Evolutionary conservation across 495 filamentous ascomycete species (phyloP), one percentile per base, ranked within the genome.

Genomic region (Penicillium diatomitis): DNA sequence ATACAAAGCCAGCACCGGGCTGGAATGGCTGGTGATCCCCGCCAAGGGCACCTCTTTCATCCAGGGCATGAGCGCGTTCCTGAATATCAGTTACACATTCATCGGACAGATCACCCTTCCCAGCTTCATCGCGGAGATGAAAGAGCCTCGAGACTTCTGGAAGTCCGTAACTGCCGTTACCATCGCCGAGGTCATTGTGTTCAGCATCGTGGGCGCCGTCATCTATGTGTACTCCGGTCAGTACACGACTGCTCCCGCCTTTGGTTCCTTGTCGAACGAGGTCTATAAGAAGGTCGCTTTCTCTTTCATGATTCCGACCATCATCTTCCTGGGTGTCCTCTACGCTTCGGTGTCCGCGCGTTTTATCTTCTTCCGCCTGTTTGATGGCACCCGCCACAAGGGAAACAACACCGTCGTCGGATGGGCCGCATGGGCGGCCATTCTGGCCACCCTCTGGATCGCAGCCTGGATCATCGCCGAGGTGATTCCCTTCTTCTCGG

Each of bases 91-190:
- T 65, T 95, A 92, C 65, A 95, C 88, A 5, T 92, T 95, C 66
- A 92, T 95, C 53, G 88, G 88, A 4, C 88, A 95, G 62, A 95
- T 95, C 63, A 95, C 88, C 0, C 73, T 95, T 28, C 88, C 88
- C 3, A 87, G 82, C 56, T 95, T 95, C 71, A 95, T 95, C 53
- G 88, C 88, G 4, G 88, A 95, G 62, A 95, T 95, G 88, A 82
- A 80, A 60, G 78, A 92, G 34, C 88, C 88, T 0, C 76, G 74
- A 48, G 88, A 95, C 53, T 95, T 95, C 63, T 88, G 87, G 60
- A 94, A 94, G 65, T 87, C 88, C 27, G 75, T 95, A 3, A 92
- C 86, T 72, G 86, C 82, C 12, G 87, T 91, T 48, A 92, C 88
- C 33, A 87, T 92, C 45, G 82, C 83, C 46, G 88, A 95, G 57